phyloP scores from a whole-genome alignment of 352 stramenopile genomes.

The Phytophthora sojae region DNA sequence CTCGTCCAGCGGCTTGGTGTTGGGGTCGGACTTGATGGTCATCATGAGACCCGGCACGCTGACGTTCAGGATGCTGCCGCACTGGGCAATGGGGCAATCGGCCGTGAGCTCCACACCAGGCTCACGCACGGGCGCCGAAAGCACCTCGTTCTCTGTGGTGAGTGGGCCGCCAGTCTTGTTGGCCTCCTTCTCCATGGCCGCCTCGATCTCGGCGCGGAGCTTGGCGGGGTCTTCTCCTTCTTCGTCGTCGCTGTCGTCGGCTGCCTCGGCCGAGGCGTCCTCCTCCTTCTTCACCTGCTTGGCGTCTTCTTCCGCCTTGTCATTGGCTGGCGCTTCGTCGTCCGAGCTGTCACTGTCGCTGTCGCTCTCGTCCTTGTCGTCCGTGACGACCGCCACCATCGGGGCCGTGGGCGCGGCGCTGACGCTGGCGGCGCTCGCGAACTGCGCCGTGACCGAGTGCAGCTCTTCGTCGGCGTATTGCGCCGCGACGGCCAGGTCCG shows the following conservation, averaged over 20 bases:
- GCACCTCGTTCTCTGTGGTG: conserved; percentile 77
- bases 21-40: conserved; percentile 78
- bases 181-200: conserved; percentile 77
- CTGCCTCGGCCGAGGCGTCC: conserved; percentile 1
- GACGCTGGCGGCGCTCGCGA: conserved; percentile 38
- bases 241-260: conserved; percentile 30
- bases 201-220: conserved; percentile 79
- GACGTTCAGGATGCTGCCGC: conserved; percentile 72
- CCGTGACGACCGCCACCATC: conserved; percentile 7
- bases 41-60: conserved; percentile 71
- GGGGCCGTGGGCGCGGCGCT: conserved; percentile 9
- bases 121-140: conserved; percentile 59
- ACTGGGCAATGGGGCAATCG: conserved; percentile 75
- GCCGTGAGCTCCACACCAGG: conserved; percentile 74
- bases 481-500: conserved; percentile 61
- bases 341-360: conserved; percentile 33
- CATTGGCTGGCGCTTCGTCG: conserved; percentile 7
- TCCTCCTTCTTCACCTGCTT: conserved; percentile 15
- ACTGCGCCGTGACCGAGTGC: conserved; percentile 51
- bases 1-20: conserved; percentile 75
- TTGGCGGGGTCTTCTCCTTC: conserved; percentile 48
- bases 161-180: conserved; percentile 50
- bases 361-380: conserved; percentile 26
- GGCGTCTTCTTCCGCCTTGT: not conserved
- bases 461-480: conserved; percentile 66